Conservation (phyloP, 768 basidiomycete genomes). For the Agaricus subrufescens region DNA sequence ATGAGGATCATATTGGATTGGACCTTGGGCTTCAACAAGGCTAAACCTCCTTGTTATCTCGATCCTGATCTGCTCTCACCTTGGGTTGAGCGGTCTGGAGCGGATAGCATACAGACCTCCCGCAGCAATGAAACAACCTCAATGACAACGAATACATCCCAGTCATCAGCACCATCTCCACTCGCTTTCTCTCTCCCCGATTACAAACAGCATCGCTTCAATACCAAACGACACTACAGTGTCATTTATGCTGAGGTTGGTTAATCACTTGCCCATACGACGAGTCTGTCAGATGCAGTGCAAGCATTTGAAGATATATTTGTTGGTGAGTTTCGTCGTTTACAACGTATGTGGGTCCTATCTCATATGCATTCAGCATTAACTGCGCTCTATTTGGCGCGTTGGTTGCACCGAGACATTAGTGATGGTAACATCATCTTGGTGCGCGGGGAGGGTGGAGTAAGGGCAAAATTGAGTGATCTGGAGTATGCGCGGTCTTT, state of each 20-base stretch:
- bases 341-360: not conserved
- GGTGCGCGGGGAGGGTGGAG: not conserved
- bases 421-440: constrained; percentile 6
- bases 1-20: not conserved
- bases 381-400: constrained; percentile 1
- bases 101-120: too few relatives aligned
- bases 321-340: not conserved
- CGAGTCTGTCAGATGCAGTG: constrained; percentile 13
- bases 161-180: not conserved
- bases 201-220: not conserved
- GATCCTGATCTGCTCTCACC: not conserved
- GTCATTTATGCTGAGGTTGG: not conserved
- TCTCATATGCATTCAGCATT: not conserved
- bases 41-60: not conserved
- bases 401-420: constrained; percentile 9
- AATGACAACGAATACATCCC: too few relatives aligned
- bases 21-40: not conserved
- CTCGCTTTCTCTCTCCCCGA: not conserved
- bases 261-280: constrained; percentile 20
- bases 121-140: not conserved
- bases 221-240: not conserved
- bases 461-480: constrained; percentile 4
- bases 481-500: constrained; percentile 9
- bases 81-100: not conserved
- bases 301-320: not conserved